These are phyloP conservation scores for Pseudozyma tsukubaensis DNA, from an alignment of 1,284 basidiomycete genomes.

Conservation along the genomic window DNA sequence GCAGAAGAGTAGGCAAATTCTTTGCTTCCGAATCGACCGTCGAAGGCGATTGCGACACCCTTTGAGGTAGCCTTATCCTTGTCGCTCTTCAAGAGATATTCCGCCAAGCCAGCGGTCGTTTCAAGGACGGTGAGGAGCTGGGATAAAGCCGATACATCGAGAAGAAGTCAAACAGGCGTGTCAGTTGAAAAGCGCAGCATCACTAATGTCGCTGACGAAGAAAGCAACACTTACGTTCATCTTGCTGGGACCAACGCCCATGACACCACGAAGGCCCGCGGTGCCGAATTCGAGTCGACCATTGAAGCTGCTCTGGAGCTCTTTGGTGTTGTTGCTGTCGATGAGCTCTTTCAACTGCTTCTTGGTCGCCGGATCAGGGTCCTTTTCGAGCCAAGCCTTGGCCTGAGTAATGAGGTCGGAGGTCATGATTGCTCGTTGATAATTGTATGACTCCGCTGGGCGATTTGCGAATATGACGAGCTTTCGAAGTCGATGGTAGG, in stretches of 20 bases:
- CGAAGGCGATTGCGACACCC: conserved; percentile 64
- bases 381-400: conserved; percentile 56
- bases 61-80: conserved; percentile 25
- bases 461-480: no score
- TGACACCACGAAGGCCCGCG: conserved; percentile 56
- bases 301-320: conserved; percentile 53
- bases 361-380: conserved; percentile 50
- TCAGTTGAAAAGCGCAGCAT: no score
- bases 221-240: conserved; percentile 54
- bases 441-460: neutral
- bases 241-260: conserved; percentile 57
- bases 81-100: conserved; percentile 48
- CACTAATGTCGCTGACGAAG: no score
- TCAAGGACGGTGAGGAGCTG: conserved; percentile 58
- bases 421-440: conserved; percentile 6
- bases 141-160: no score
- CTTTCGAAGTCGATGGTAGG: neutral
- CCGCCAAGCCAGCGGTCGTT: conserved; percentile 55
- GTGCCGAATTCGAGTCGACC: conserved; percentile 60
- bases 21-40: conserved; percentile 58
- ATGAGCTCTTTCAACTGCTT: conserved; percentile 40
- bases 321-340: conserved; percentile 36
- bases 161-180: no score
- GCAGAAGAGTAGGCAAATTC: conserved; percentile 56
- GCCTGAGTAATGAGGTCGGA: conserved; percentile 40